Evolutionary conservation across 805 yeast species (phyloP), one percentile per base, ranked within the genome.

Genomic region (Saccharomycodes ludwigii): DNA sequence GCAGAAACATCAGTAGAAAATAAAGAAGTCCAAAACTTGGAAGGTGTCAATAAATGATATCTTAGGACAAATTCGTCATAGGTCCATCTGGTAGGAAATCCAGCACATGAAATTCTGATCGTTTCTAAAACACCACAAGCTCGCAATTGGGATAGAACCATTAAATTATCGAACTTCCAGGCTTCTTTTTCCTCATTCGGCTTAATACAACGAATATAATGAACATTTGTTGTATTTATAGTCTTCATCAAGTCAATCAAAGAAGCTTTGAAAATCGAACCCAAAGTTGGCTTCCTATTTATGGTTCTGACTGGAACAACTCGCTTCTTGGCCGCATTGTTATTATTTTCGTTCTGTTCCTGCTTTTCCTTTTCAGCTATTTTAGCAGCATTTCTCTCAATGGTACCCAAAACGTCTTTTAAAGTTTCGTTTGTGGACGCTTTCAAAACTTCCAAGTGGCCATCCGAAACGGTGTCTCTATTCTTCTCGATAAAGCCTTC

Each of bases 121-220:
- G 98, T 91, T 54, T 91, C 98, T 44, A 88, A 65, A 29, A 88
- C 97, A 78, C 98, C 98, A 66, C 98, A 88, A 5, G 98, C 98
- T 53, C 98, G 73, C 40, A 88, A 67, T 58, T 88, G 98, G 5
- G 94, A 78, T 38, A 91, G 66, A 10, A 88, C 97, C 96, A 88
- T 86, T 26, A 85, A 68, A 11, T 94, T 84, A 49, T 85, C 94
- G 57, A 88, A 88, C 53, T 76, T 79, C 97, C 98, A 88, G 2
- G 97, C 95, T 39, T 73, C 77, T 57, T 91, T 88, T 41, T 75
- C 76, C 48, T 85, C 95, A 54, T 88, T 88, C 5, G 98, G 97
- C 57, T 88, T 88, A 52, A 91, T 88, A 66, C 98, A 88, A 53
- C 98, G 78, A 52, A 88, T 88, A 50, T 88, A 88, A 56, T 88